Evolutionary conservation across 2,329 filamentous ascomycete species (phyloP).

Genomic region (Rutstroemia sp.): DNA sequence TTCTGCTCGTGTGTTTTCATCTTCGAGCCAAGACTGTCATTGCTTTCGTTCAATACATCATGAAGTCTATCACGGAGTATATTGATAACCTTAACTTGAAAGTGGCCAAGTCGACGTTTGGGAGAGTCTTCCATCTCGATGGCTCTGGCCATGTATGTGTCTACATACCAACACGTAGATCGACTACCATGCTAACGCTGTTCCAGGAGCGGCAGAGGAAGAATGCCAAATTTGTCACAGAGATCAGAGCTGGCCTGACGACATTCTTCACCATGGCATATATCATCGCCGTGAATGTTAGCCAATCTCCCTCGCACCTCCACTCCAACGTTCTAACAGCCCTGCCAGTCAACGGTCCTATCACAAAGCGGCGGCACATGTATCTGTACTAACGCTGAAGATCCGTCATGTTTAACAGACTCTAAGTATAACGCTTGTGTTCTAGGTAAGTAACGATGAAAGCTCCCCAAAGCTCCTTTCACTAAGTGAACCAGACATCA

Average conservation of each 20-base stretch:
- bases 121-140: conserved; percentile 57
- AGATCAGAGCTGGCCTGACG: conserved; percentile 71
- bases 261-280: conserved; percentile 81
- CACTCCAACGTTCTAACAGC: background rate
- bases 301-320: conserved; percentile 14
- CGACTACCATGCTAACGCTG: background rate
- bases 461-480: background rate
- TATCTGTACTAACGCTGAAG: conserved; percentile 40
- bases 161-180: background rate
- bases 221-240: conserved; percentile 65
- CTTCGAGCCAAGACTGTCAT: background rate
- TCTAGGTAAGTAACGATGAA: conserved; percentile 23
- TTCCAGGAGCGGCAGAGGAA: conserved; percentile 57
- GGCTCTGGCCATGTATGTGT: conserved; percentile 60
- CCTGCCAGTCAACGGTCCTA: conserved; percentile 60
- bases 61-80: conserved; percentile 4
- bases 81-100: conserved; percentile 29
- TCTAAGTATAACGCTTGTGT: conserved; percentile 37
- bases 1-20: conserved; percentile 14
- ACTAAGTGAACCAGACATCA: conserved; percentile 1
- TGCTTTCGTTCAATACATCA: background rate
- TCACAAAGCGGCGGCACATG: conserved; percentile 73
- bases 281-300: conserved; percentile 67
- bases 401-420: conserved; percentile 24
- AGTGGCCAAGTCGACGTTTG: conserved; percentile 40